Percentiles rank a stretch among this genome's conserved stretches.
These are phyloP conservation scores for Metschnikowia colocasiae DNA, from an alignment of 805 yeast species.

Conservation along the genomic window DNA sequence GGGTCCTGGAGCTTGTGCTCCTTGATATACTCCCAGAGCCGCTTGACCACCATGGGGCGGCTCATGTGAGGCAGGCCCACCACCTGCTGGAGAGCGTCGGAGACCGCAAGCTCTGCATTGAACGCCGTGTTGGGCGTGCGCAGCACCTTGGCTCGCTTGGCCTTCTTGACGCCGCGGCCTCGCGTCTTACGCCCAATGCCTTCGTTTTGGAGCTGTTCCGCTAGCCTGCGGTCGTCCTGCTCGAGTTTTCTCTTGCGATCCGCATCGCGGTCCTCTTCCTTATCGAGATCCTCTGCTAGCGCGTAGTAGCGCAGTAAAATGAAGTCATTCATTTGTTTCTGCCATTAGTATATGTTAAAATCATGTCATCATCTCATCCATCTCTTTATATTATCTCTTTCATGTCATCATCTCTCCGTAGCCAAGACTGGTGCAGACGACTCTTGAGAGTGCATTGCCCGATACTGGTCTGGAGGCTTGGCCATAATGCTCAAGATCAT, in stretches of 20 bases:
- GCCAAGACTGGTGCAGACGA: no score
- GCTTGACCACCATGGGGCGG: conserved; percentile 68
- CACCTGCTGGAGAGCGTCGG: conserved; percentile 49
- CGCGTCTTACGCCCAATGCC: not conserved
- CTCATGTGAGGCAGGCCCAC: conserved; percentile 44
- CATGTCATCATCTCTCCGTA: no score
- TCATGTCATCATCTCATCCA: no score
- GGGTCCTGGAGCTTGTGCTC: conserved; percentile 63
- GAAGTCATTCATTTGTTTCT: conserved; percentile 56
- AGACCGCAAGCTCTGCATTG: conserved; percentile 45
- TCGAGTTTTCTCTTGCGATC: conserved; percentile 16
- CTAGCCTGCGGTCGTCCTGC: conserved; percentile 49
- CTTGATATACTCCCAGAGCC: conserved; percentile 69
- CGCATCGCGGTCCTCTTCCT: not conserved
- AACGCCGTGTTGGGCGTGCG: conserved; percentile 34
- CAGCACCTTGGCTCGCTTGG: conserved; percentile 22
- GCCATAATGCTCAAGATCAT: no score
- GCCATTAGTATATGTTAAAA: conserved; percentile 19
- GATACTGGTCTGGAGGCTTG: no score
- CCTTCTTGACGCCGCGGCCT: conserved; percentile 27
- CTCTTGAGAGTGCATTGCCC: no score
- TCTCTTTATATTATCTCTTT: no score
- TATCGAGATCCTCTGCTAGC: conserved; percentile 36
- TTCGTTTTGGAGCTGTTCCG: conserved; percentile 44
- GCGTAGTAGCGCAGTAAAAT: conserved; percentile 56